Base-by-base conservation (phyloP, 2,329 filamentous ascomycete genomes). In the Claviceps quebecensis region DNA sequence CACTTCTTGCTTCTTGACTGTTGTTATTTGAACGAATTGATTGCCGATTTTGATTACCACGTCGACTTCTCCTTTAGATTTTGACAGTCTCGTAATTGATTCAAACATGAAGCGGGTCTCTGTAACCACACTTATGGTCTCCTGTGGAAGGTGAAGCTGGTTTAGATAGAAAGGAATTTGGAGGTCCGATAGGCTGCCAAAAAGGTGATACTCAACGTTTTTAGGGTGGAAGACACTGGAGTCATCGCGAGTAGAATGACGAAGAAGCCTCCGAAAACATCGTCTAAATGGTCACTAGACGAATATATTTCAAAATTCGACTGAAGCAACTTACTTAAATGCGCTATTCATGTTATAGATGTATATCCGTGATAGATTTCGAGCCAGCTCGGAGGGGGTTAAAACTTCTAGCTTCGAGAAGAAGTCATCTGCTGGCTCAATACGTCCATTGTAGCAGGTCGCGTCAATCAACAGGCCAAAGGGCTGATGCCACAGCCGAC, bases 261-360 rank as follows among this genome's bases (percentile, higher is more conserved):
- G 72, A 17, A 86, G 66, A 22, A 84, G 69, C 23, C 80, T 75
- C 5, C 82, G 74, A 58, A 85, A 79, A 57, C 80, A 84, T 71
- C 83, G 82, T 56, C 66, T 68, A 39, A 1, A 26, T 37, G 19
- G 11, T 19, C 6, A 44, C 52, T 22, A 39, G 5, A 51, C 22
- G 2, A 49, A 50, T 23, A 17, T 7, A 11, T 0, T 26, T 14
- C 5, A 23, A 37, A 13, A 4, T 23, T 8, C 22, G 37, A 22
- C 16, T 7, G 5, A 19, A 16, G 2, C 5, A 37, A 51, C 69
- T 55, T 66, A 77, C 75, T 77, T 75, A 63, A 83, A 84, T 11
- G 80, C 76, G 59, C 78, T 84, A 58, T 86, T 86, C 81, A 85
- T 85, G 60, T 86, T 86, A 65, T 86, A 85, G 16, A 86, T 72